Conservation (phyloP, 2,329 filamentous ascomycete species). For the Lecanicillium sp. region DNA sequence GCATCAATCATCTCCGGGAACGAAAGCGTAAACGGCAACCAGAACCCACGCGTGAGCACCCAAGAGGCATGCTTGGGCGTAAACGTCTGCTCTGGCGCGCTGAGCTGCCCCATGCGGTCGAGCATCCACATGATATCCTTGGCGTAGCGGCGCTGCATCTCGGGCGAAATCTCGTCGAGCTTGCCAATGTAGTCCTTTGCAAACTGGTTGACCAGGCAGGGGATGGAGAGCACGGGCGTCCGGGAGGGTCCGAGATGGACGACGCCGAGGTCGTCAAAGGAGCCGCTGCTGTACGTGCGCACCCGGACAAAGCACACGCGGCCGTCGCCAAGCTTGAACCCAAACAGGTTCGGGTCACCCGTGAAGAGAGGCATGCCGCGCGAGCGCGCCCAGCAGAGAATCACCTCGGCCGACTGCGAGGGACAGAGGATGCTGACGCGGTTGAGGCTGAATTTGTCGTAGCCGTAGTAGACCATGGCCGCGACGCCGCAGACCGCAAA, state of each 20-base stretch:
- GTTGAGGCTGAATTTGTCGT: conserved; percentile 17
- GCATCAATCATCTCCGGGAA: conserved; percentile 19
- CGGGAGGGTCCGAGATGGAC: conserved; percentile 11
- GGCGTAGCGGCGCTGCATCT: conserved; percentile 15
- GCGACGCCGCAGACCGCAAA: conserved; percentile 39
- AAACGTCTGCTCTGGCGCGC: conserved; percentile 12
- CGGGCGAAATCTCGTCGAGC: conserved; percentile 10
- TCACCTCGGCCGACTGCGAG: conserved; percentile 21
- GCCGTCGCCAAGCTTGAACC: conserved; percentile 24
- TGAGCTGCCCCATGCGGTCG: conserved; percentile 17
- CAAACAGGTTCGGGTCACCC: conserved; percentile 23
- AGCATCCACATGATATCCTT: conserved; percentile 28
- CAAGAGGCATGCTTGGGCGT: conserved; percentile 7
- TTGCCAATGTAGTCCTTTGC: conserved; percentile 24
- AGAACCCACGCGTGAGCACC: conserved; percentile 19
- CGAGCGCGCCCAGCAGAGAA: conserved; percentile 32
- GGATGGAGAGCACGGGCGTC: conserved; percentile 22
- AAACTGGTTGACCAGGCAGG: conserved; percentile 24
- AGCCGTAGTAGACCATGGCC: conserved; percentile 38
- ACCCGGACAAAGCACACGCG: conserved; percentile 25
- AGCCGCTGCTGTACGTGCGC: conserved; percentile 21
- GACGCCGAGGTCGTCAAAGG: conserved; percentile 21
- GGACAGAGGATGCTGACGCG: conserved; percentile 35
- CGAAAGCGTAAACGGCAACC: conserved; percentile 22
- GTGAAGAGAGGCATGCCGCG: conserved; percentile 21